Conservation (phyloP, 164 flowering plant genomes). For the Magnolia sinica region DNA sequence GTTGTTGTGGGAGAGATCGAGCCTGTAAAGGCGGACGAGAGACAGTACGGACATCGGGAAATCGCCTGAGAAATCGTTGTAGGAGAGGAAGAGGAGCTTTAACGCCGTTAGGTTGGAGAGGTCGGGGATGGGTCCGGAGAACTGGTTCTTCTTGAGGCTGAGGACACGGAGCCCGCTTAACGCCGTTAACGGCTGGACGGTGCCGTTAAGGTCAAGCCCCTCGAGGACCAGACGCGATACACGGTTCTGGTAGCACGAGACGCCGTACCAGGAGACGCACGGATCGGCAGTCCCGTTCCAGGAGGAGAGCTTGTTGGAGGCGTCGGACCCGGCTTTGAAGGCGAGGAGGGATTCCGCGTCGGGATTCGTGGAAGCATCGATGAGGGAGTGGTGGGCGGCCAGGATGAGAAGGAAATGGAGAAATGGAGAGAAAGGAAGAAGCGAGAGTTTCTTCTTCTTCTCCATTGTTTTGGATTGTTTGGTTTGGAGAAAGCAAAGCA, state of each 20-base stretch:
- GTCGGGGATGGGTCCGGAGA: constrained; percentile 58
- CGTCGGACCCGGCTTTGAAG: constrained; percentile 60
- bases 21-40: constrained; percentile 53
- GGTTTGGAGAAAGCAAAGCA: neutral
- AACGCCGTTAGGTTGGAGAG: constrained; percentile 57
- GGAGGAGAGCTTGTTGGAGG: constrained; percentile 37
- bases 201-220: constrained; percentile 41
- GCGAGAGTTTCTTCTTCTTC: constrained; percentile 3
- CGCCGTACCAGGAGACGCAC: constrained; percentile 54
- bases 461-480: neutral
- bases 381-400: neutral
- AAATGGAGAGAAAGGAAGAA: neutral
- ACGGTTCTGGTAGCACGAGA: constrained; percentile 53
- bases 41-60: constrained; percentile 45
- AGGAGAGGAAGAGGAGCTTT: constrained; percentile 62
- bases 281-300: constrained; percentile 47
- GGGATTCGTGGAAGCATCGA: constrained; percentile 26
- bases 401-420: constrained; percentile 1
- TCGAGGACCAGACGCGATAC: constrained; percentile 75
- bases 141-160: constrained; percentile 50
- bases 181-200: constrained; percentile 33
- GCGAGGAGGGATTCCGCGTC: constrained; percentile 46
- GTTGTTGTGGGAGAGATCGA: constrained; percentile 74
- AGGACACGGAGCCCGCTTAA: constrained; percentile 62
- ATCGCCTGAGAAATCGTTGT: constrained; percentile 56